Conservation (phyloP, 169 alveolate species). For the Theileria orientalis region DNA sequence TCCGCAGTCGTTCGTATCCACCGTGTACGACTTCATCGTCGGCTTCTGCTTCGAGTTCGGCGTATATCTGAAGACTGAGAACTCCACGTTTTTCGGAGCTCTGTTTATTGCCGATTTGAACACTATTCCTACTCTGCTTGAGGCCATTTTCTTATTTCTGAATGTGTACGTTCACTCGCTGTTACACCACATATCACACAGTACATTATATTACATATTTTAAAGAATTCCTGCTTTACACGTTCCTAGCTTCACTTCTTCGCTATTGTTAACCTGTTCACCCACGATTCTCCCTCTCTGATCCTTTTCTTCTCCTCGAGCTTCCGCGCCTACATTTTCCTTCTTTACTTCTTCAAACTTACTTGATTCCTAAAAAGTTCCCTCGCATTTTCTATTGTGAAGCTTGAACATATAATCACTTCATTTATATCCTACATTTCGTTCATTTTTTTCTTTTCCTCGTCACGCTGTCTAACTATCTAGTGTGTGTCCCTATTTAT, state of each 20-base stretch:
- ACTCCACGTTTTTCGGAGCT: slow-evolving; percentile 39
- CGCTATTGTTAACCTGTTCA: not conserved
- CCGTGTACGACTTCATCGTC: slow-evolving; percentile 76
- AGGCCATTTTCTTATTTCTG: slow-evolving; percentile 4
- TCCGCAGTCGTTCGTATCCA: slow-evolving; percentile 83
- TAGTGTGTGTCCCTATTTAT: too few species aligned
- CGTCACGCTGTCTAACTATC: too few species aligned
- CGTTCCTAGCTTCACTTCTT: not conserved
- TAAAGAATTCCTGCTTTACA: not conserved
- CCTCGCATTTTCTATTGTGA: not conserved
- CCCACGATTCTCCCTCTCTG: slow-evolving; percentile 11
- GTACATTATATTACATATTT: not conserved
- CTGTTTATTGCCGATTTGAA: slow-evolving; percentile 13
- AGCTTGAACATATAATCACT: slow-evolving; percentile 25
- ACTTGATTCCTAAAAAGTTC: slow-evolving; percentile 10
- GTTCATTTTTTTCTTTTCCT: too few species aligned
- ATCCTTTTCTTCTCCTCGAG: not conserved
- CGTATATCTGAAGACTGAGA: slow-evolving; percentile 77
- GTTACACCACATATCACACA: slow-evolving; percentile 4
- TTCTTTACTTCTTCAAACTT: not conserved
- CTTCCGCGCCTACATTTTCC: not conserved
- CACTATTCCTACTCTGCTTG: slow-evolving; percentile 17
- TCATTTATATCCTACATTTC: slow-evolving; percentile 20
- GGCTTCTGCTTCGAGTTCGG: slow-evolving; percentile 80
- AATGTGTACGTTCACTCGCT: not conserved